These are phyloP conservation scores for Dactylis glomerata DNA, from an alignment of 176 grass and related monocot species.

Conservation along the genomic window DNA sequence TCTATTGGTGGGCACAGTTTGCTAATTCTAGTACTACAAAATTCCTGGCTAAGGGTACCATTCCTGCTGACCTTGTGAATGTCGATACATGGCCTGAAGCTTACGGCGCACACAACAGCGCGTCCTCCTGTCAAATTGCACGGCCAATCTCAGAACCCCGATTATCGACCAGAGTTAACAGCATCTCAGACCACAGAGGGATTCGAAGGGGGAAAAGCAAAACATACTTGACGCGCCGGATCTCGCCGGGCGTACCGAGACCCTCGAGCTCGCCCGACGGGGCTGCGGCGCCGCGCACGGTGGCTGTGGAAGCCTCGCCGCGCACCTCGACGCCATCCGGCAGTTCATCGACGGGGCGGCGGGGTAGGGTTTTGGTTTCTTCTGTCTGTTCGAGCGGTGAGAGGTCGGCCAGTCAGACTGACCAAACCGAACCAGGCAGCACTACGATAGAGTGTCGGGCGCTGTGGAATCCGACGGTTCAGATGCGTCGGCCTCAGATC, in stretches of 20 bases:
- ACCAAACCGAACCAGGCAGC: not conserved
- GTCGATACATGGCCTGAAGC: constrained; percentile 86
- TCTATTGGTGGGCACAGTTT: not conserved
- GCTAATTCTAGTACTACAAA: not conserved
- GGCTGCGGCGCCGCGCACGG: not conserved
- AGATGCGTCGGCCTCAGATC: not conserved
- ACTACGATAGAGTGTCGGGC: not conserved
- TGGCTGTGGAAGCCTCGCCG: constrained; percentile 1
- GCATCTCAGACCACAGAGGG: not conserved
- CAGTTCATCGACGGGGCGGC: not conserved
- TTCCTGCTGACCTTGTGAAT: constrained; percentile 77
- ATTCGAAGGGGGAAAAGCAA: not conserved
- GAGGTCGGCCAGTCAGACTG: not conserved
- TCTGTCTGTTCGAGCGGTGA: not conserved
- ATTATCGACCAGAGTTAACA: not conserved
- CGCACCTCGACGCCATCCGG: constrained; percentile 32
- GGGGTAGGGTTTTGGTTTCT: not conserved
- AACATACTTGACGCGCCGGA: constrained; percentile 30
- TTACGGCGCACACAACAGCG: constrained; percentile 31
- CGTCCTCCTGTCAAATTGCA: constrained; percentile 26
- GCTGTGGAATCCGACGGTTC: not conserved
- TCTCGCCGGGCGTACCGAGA: not conserved
- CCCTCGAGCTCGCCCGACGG: not conserved
- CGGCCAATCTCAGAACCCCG: not conserved
- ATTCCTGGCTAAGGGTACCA: not conserved